Percentiles rank a stretch among this genome's conserved stretches.
Evolutionary conservation across 106 monocot species (phyloP).

Genomic region (Gastrodia elata): DNA sequence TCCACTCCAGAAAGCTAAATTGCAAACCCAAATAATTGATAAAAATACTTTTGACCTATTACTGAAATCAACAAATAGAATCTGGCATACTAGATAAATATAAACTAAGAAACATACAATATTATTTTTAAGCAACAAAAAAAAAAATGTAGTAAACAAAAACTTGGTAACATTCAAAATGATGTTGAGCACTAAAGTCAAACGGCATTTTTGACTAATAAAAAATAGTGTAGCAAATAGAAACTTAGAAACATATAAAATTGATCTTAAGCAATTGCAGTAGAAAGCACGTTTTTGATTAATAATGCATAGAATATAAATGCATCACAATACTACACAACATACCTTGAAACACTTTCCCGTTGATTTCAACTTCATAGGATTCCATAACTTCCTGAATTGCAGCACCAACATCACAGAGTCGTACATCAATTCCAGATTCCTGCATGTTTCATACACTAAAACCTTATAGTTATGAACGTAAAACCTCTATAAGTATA

Average conservation of each 20-base stretch:
- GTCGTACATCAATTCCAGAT: constrained; percentile 93
- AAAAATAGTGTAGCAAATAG: too few relatives aligned
- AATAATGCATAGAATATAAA: background rate
- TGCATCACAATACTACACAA: background rate
- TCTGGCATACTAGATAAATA: too few relatives aligned
- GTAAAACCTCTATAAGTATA: background rate
- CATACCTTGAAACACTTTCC: constrained; percentile 87
- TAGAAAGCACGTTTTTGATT: background rate
- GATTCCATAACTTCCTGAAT: constrained; percentile 99
- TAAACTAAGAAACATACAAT: too few relatives aligned
- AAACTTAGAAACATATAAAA: background rate
- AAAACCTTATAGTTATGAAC: background rate
- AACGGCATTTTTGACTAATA: too few relatives aligned
- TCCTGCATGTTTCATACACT: constrained; percentile 37
- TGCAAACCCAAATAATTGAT: background rate
- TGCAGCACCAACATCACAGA: constrained; percentile 95
- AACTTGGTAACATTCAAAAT: too few relatives aligned
- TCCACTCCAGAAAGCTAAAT: background rate
- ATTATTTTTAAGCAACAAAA: too few relatives aligned
- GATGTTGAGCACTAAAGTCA: too few relatives aligned
- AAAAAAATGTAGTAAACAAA: too few relatives aligned
- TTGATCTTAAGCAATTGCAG: background rate
- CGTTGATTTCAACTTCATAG: constrained; percentile 96
- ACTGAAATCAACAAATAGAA: too few relatives aligned
- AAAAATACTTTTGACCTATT: too few relatives aligned